A percentile compares a stretch with the other conserved stretches of the same genome.
Evolutionary conservation across 2,329 filamentous ascomycete species (phyloP).

Genomic region (Paraphaeosphaeria sporulosa): DNA sequence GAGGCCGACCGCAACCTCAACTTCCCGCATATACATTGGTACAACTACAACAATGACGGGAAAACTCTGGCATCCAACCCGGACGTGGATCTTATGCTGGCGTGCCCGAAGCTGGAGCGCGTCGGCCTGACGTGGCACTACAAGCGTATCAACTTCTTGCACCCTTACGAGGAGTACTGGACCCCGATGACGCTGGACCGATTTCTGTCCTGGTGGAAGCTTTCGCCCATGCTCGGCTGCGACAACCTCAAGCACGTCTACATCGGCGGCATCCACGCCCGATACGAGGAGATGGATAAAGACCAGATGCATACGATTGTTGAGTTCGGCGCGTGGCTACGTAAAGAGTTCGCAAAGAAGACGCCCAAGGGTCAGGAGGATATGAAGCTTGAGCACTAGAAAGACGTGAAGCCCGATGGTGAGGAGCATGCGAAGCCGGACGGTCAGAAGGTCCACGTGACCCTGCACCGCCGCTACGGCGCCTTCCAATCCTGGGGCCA

Average conservation of each 20-base stretch:
- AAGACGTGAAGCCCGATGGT: no score
- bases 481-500: neutral
- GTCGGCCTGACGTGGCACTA: neutral
- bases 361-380: no score
- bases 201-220: neutral
- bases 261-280: neutral
- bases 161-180: no score
- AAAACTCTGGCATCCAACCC: neutral
- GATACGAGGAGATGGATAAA: no score
- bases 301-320: neutral
- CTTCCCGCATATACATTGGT: slow-evolving; percentile 6
- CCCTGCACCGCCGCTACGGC: neutral
- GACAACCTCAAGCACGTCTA: neutral
- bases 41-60: neutral
- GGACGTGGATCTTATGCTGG: slow-evolving; percentile 2
- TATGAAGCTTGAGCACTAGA: no score
- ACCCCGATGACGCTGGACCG: neutral
- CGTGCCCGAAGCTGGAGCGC: neutral
- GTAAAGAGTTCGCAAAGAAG: neutral
- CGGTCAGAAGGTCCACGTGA: neutral
- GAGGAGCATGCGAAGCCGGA: no score
- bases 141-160: neutral
- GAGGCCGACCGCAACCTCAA: neutral
- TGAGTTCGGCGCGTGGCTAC: slow-evolving; percentile 6
- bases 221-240: neutral